Base-by-base conservation (phyloP, 805 yeast species). In the Suhomyces sp. region DNA sequence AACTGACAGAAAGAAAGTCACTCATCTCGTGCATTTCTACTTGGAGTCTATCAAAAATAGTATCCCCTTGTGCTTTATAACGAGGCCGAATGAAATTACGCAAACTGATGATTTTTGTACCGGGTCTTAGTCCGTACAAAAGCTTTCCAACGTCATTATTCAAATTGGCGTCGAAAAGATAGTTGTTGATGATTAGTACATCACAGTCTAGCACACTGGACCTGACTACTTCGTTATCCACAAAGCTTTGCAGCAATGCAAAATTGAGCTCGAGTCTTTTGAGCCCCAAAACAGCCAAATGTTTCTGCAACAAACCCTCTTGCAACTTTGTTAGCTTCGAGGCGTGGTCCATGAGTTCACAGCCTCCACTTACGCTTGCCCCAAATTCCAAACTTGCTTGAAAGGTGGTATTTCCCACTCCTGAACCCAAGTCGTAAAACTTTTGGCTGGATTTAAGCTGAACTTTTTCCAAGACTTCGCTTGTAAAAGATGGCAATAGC, bases 361-460 rank as follows among this genome's bases (percentile, higher is more conserved):
- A 89, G 0, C 97, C 97, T 61, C 88, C 89, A 66, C 96, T 85
- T 13, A 63, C 58, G 49, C 76, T 76, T 54, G 91, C 87, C 2
- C 97, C 96, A 64, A 81, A 83, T 60, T 91, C 96, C 33, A 92
- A 67, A 0, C 97, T 90, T 0, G 97, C 96, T 65, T 91, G 97
- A 41, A 91, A 78, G 0, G 87, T 86, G 52, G 97, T 89, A 63
- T 92, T 92, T 0, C 97, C 97, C 13, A 92, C 97, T 13, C 97
- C 97, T 0, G 96, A 89, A 0, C 97, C 97, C 21, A 92, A 73
- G 68, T 92, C 97, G 55, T 92, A 83, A 61, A 90, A 91, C n/a
- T 75, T 79, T 43, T 81, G 79, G 1, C 67, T 68, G 1, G 81
- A 75, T 35, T 72, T 66, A 47, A 91, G 69, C 1, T 76, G 78